phyloP scores from a whole-genome alignment of 768 basidiomycete genomes.

The Collybiopsis confluens region DNA sequence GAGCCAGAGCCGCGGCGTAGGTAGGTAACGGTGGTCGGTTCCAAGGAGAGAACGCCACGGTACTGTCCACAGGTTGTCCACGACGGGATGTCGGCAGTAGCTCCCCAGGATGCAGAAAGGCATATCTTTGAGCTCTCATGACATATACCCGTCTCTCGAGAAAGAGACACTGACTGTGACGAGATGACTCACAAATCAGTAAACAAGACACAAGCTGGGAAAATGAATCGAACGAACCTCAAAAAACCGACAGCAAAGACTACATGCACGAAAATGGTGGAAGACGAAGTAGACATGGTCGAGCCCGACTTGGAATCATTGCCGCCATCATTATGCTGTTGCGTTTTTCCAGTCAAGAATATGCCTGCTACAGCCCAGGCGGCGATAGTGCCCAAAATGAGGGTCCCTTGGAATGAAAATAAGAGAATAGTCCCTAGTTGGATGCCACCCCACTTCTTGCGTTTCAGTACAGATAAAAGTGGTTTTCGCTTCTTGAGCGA shows the following conservation, averaged over 20 bases:
- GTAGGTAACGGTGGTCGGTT: slow-evolving; percentile 66
- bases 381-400: slow-evolving; percentile 44
- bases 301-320: slow-evolving; percentile 4
- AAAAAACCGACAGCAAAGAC: slow-evolving; percentile 50
- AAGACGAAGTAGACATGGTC: slow-evolving; percentile 19
- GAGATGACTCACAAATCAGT: too few species aligned
- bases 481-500: slow-evolving; percentile 20
- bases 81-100: slow-evolving; percentile 38
- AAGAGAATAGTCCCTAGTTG: slow-evolving; percentile 38
- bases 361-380: slow-evolving; percentile 48
- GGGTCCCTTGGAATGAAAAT: slow-evolving; percentile 34
- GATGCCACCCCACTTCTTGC: slow-evolving; percentile 41
- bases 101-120: slow-evolving; percentile 55
- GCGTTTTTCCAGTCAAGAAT: slow-evolving; percentile 16
- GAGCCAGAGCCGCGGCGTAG: slow-evolving; percentile 65
- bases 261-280: slow-evolving; percentile 57
- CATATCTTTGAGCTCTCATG: slow-evolving; percentile 65
- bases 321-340: slow-evolving; percentile 5
- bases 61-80: slow-evolving; percentile 17
- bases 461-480: slow-evolving; percentile 35
- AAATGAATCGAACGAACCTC: slow-evolving; percentile 15
- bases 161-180: slow-evolving; percentile 43
- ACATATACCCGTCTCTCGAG: slow-evolving; percentile 60
- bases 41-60: slow-evolving; percentile 60
- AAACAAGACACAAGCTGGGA: too few species aligned